A percentile compares a stretch with the other conserved stretches of the same genome.
These are phyloP conservation scores for Nannizziopsis barbatae DNA, from an alignment of 2,329 filamentous ascomycete genomes.

Conservation along the genomic window DNA sequence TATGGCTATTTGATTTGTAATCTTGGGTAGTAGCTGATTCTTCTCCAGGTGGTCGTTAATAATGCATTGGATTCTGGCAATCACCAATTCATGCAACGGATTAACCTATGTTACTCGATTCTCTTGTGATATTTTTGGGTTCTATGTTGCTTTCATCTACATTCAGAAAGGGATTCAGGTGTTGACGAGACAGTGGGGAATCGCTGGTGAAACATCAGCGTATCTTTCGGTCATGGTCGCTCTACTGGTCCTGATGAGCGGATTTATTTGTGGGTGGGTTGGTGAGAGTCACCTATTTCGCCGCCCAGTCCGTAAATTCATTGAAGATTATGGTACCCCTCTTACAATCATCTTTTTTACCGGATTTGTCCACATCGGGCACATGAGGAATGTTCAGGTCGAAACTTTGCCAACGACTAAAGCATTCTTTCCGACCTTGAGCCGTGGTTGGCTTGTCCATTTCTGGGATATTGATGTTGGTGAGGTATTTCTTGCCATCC, in stretches of 20 bases:
- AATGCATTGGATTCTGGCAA: conserved; percentile 72
- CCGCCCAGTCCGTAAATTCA: conserved; percentile 64
- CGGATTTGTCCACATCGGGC: conserved; percentile 75
- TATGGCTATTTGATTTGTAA: conserved; percentile 30
- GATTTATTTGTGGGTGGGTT: conserved; percentile 61
- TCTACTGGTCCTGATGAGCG: conserved; percentile 64
- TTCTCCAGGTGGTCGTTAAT: conserved; percentile 60
- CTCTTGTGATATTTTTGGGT: conserved; percentile 86
- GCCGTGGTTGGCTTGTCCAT: conserved; percentile 63
- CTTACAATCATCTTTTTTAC: conserved; percentile 78
- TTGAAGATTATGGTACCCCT: conserved; percentile 83
- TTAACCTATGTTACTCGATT: conserved; percentile 85
- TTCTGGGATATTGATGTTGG: conserved; percentile 67
- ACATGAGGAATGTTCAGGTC: conserved; percentile 61
- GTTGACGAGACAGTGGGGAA: conserved; percentile 59
- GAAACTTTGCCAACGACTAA: conserved; percentile 63
- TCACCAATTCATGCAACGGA: conserved; percentile 77
- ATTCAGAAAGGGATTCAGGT: conserved; percentile 85
- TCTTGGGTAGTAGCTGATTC: neutral
- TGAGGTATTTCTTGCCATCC: conserved; percentile 74
- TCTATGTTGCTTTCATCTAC: conserved; percentile 88
- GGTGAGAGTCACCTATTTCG: conserved; percentile 62
- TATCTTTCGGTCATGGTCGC: conserved; percentile 70
- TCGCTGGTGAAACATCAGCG: conserved; percentile 47
- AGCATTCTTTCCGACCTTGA: conserved; percentile 66